phyloP scores from a whole-genome alignment of 2,329 filamentous ascomycete species.

The Calycina herbarum region DNA sequence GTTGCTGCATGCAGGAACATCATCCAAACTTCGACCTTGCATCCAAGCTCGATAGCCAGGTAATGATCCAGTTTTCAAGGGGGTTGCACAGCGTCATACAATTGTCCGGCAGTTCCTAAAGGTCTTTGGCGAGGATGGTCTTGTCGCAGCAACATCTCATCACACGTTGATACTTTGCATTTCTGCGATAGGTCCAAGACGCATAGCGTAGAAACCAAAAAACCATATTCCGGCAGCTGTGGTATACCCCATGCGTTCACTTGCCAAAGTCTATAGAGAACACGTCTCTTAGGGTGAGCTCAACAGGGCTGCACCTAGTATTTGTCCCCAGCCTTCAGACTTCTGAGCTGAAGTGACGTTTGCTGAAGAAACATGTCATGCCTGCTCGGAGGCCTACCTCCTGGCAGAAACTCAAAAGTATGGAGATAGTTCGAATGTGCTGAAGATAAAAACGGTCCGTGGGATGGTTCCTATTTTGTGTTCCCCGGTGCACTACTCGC shows the following conservation, averaged over 20 bases:
- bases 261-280: not conserved
- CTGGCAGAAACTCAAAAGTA: not conserved
- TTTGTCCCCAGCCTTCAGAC: not conserved
- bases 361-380: too few relatives aligned
- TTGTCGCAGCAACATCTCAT: not conserved
- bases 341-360: not conserved
- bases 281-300: not conserved
- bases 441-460: not conserved
- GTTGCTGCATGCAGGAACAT: slow-evolving; percentile 5
- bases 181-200: not conserved
- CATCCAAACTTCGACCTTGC: slow-evolving; percentile 7
- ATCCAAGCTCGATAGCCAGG: not conserved
- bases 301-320: not conserved
- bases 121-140: not conserved
- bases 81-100: slow-evolving; percentile 2
- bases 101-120: slow-evolving; percentile 1
- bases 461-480: slow-evolving; percentile 1
- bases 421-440: not conserved
- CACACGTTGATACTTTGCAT: not conserved
- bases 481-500: not conserved
- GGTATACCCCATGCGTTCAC: not conserved
- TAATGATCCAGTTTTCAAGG: slow-evolving; percentile 6
- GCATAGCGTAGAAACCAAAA: not conserved
- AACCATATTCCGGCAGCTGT: not conserved
- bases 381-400: not conserved